These are phyloP conservation scores for Colletotrichum ledebouriae DNA, from an alignment of 2,329 filamentous ascomycete species.

Conservation along the genomic window DNA sequence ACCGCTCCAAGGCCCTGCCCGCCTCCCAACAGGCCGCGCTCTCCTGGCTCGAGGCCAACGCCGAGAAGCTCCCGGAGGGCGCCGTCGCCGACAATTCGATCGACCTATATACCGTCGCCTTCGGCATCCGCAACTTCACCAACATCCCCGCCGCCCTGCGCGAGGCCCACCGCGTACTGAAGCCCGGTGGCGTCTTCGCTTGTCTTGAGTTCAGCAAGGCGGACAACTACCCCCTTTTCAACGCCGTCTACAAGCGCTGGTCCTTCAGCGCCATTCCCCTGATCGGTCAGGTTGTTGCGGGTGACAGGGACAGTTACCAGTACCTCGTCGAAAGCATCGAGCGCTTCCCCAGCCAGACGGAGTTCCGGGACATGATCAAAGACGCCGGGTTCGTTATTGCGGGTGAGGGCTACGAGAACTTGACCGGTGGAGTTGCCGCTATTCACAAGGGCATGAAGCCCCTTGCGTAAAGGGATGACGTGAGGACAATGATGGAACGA, in stretches of 20 bases:
- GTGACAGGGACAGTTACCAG: slow-evolving; percentile 96
- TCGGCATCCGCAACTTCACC: slow-evolving; percentile 97
- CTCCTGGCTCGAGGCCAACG: slow-evolving; percentile 90
- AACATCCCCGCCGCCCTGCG: slow-evolving; percentile 86
- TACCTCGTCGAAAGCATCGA: slow-evolving; percentile 99
- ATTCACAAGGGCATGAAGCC: slow-evolving; percentile 98
- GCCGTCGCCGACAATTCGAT: slow-evolving; percentile 77
- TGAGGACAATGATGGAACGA: neutral
- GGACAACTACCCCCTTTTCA: slow-evolving; percentile 81
- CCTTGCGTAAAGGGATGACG: slow-evolving; percentile 44
- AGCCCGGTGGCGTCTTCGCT: slow-evolving; percentile 95
- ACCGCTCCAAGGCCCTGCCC: slow-evolving; percentile 75
- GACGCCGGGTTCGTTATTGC: slow-evolving; percentile 89
- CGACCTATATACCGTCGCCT: slow-evolving; percentile 97
- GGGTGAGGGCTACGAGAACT: slow-evolving; percentile 86
- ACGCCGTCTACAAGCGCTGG: slow-evolving; percentile 94
- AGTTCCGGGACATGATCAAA: slow-evolving; percentile 86
- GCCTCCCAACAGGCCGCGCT: slow-evolving; percentile 69
- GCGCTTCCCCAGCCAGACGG: slow-evolving; percentile 86
- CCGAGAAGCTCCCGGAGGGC: slow-evolving; percentile 75
- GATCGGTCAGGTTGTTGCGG: slow-evolving; percentile 94
- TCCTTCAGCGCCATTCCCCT: slow-evolving; percentile 94
- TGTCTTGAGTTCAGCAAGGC: slow-evolving; percentile 94
- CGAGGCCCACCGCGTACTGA: slow-evolving; percentile 89
- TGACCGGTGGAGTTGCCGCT: slow-evolving; percentile 92